Evolutionary conservation across 2,329 filamentous ascomycete species (phyloP).

Genomic region (Beauveria australis): DNA sequence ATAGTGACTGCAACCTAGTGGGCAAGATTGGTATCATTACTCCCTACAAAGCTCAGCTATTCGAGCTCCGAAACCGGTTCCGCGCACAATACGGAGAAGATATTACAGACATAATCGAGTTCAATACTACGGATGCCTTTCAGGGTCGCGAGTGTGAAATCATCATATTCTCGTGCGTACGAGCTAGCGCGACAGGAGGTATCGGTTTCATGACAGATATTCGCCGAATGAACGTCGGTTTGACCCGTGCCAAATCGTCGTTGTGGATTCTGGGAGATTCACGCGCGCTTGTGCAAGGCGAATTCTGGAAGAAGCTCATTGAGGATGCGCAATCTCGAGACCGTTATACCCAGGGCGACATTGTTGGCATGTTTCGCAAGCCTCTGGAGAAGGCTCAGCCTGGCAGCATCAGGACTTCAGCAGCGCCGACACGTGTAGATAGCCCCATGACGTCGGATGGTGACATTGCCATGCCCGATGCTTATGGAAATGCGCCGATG

Average conservation of each 20-base stretch:
- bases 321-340: constrained; percentile 68
- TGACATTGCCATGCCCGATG: constrained; percentile 12
- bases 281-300: constrained; percentile 71
- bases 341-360: constrained; percentile 63
- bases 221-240: constrained; percentile 96
- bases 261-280: constrained; percentile 96
- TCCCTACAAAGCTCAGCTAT: constrained; percentile 90
- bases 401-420: constrained; percentile 12
- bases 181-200: constrained; percentile 83
- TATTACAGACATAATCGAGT: constrained; percentile 77
- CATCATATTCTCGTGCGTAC: constrained; percentile 97
- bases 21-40: constrained; percentile 96
- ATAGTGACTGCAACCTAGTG: constrained; percentile 57
- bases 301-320: constrained; percentile 85
- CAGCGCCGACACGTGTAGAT: constrained; percentile 11
- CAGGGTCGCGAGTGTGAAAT: constrained; percentile 95
- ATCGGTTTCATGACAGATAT: constrained; percentile 99
- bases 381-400: constrained; percentile 31
- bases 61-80: constrained; percentile 71
- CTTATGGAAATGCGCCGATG: not conserved
- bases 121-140: constrained; percentile 98
- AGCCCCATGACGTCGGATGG: not conserved
- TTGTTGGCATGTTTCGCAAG: constrained; percentile 40
- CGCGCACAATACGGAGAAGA: constrained; percentile 60
- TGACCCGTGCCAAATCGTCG: constrained; percentile 93